Conservation (phyloP, 2,329 filamentous ascomycete genomes). For the Mollisia scopiformis region DNA sequence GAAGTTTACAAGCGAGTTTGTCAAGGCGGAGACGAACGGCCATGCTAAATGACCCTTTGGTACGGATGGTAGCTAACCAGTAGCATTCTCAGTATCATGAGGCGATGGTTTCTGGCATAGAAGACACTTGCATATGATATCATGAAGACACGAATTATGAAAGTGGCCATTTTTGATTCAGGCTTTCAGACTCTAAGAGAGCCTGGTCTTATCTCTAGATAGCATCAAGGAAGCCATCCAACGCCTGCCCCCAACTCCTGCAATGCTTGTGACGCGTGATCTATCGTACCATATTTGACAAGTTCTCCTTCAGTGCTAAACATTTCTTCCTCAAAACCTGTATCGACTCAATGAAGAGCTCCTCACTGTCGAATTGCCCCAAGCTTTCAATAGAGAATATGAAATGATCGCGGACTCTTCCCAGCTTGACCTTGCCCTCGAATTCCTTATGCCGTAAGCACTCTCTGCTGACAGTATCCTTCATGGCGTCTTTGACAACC, state of each 20-base stretch:
- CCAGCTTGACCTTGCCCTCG: conserved; percentile 92
- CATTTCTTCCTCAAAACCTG: conserved; percentile 87
- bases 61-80: neutral
- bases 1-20: conserved; percentile 28
- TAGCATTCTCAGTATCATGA: neutral
- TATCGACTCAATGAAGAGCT: conserved; percentile 88
- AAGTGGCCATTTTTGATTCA: neutral
- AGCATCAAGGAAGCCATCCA: conserved; percentile 27
- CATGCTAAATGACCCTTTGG: neutral
- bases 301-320: conserved; percentile 69
- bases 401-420: conserved; percentile 90
- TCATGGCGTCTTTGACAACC: conserved; percentile 85
- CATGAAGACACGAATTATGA: conserved; percentile 15
- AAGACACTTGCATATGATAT: conserved; percentile 6
- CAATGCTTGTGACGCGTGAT: conserved; percentile 28
- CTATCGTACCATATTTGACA: conserved; percentile 53
- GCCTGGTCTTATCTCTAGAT: conserved; percentile 18
- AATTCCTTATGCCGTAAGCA: conserved; percentile 91
- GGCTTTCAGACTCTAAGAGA: too few species aligned
- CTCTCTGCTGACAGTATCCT: conserved; percentile 93
- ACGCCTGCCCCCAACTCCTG: conserved; percentile 36
- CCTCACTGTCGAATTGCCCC: conserved; percentile 92
- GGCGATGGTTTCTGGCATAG: neutral
- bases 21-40: conserved; percentile 3
- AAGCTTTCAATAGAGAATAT: conserved; percentile 96